Base-by-base conservation (phyloP, 2,329 filamentous ascomycete genomes). In the Teratosphaeria nubilosa region DNA sequence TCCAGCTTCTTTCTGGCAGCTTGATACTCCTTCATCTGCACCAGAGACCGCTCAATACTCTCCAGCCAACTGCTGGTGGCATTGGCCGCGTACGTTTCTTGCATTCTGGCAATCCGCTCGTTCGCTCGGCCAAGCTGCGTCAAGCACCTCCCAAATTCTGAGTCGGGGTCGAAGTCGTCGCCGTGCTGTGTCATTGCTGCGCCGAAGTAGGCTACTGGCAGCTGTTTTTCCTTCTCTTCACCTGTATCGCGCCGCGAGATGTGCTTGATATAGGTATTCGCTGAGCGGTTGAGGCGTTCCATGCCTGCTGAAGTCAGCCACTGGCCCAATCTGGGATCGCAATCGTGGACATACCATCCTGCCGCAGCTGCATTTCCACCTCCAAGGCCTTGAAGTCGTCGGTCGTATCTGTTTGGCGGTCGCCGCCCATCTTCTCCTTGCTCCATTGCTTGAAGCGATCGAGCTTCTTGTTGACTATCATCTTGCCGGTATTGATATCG, bases 11-110 rank as follows among this genome's bases (percentile, higher is more conserved):
- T 96, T 70, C 92, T 87, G 55, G 92, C 84, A 64, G 82, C 80
- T 81, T 96, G 91, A 68, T 96, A 97, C 70, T 97, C 94, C 73
- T 95, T 96, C 90, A 97, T 92, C 81, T 96, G 94, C 37, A 90
- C 86, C 56, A 96, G 75, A 27, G 88, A 95, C 64, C 91, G 81
- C 73, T 97, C 92, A 24, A 96, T 78, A n/a, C 88, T 91, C 72
- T 96, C 91, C 59, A 95, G 80, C 92, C 92, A 96, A 71, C 83
- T 87, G 34, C 84, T 82, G 16, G 88, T 95, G 62, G 90, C 87
- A 67, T 88, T 83, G 34, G 83, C 80, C 52, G 90, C 84, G 69
- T 92, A 96, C 25, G 80, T 84, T 71, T 96, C 92, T 74, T 97
- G 92, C 58, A 90, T 82, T 53, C 90, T 84, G 11, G 89, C 89